Percentiles rank a stretch among this genome's conserved stretches.
Evolutionary conservation across 768 basidiomycete genomes (phyloP).

Genomic region (Hirschioporus abietinus): DNA sequence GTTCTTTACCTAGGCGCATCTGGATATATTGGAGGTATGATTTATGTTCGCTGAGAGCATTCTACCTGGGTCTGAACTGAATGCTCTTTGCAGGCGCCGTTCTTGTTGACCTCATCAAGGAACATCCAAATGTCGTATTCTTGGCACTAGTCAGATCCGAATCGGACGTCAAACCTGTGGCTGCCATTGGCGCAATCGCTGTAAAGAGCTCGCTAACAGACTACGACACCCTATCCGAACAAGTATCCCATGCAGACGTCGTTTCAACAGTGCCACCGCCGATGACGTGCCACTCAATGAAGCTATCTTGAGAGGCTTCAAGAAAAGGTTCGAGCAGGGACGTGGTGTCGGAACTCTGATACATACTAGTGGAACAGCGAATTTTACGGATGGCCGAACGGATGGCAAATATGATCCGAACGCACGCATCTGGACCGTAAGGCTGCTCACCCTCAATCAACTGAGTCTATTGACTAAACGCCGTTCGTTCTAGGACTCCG

Average conservation of each 20-base stretch:
- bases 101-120: not conserved
- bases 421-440: not conserved
- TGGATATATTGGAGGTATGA: not conserved
- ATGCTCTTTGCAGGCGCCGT: not conserved
- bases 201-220: not conserved
- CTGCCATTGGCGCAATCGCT: not conserved
- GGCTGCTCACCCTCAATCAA: too few species aligned
- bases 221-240: not conserved
- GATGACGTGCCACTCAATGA: not conserved
- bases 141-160: not conserved
- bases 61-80: not conserved
- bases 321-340: constrained; percentile 1
- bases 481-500: not conserved
- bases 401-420: not conserved
- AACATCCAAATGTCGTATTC: not conserved
- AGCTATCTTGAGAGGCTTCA: not conserved
- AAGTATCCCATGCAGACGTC: not conserved
- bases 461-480: too few species aligned
- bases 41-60: not conserved
- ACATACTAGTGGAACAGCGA: too few species aligned
- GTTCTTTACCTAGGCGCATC: not conserved
- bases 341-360: not conserved
- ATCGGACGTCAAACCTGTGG: not conserved
- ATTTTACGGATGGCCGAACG: too few species aligned
- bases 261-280: not conserved